Conservation (phyloP, 2,329 filamentous ascomycete genomes). For the Scytalidium lignicola region DNA sequence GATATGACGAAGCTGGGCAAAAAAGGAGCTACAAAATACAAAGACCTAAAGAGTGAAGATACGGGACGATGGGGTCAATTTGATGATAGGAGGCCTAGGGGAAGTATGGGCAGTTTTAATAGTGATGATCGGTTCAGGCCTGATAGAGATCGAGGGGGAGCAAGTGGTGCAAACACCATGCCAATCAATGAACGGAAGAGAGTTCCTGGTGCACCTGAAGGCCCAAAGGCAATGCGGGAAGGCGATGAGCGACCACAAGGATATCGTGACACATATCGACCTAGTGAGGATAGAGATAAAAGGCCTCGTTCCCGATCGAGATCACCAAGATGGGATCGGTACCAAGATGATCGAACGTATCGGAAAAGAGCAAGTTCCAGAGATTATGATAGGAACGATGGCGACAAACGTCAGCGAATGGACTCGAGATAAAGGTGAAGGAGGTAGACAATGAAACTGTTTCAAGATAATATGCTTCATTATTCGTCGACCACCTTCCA, state of each 20-base stretch:
- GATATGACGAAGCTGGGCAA: slow-evolving; percentile 92
- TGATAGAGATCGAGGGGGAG: slow-evolving; percentile 50
- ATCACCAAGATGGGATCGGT: slow-evolving; percentile 30
- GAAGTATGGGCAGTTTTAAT: slow-evolving; percentile 34
- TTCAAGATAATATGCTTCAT: slow-evolving; percentile 6
- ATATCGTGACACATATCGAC: slow-evolving; percentile 26
- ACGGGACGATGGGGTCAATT: slow-evolving; percentile 79
- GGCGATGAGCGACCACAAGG: slow-evolving; percentile 27
- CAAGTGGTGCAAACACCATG: slow-evolving; percentile 64
- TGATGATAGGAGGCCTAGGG: slow-evolving; percentile 41
- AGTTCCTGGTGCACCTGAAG: slow-evolving; percentile 24
- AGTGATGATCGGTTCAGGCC: slow-evolving; percentile 64
- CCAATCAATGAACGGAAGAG: slow-evolving; percentile 56
- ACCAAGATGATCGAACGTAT: slow-evolving; percentile 41
- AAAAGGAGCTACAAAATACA: slow-evolving; percentile 87
- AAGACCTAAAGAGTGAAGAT: slow-evolving; percentile 82
- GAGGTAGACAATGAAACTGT: slow-evolving; percentile 8
- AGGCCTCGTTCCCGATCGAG: slow-evolving; percentile 28
- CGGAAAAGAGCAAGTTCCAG: slow-evolving; percentile 54
- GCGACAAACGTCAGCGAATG: slow-evolving; percentile 56
- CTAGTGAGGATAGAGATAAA: slow-evolving; percentile 8
- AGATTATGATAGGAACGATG: slow-evolving; percentile 47
- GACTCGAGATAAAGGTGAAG: slow-evolving; percentile 30
- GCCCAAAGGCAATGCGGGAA: slow-evolving; percentile 22
- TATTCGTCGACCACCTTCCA: slow-evolving; percentile 8